These are phyloP conservation scores for Paraphaeosphaeria minitans DNA, from an alignment of 2,329 filamentous ascomycete genomes.

Conservation along the genomic window DNA sequence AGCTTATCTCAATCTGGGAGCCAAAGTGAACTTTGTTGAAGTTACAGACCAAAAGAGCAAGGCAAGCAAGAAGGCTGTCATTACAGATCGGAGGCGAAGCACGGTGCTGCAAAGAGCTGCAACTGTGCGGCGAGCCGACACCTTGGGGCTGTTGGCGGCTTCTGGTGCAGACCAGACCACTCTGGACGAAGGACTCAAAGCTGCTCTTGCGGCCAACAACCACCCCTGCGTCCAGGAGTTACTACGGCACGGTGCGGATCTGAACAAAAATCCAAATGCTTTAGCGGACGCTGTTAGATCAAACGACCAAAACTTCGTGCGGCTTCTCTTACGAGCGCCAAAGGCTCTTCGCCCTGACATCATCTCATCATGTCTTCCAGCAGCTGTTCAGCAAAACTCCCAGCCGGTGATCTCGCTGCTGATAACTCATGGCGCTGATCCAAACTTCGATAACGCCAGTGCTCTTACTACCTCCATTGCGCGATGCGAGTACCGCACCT, in stretches of 20 bases:
- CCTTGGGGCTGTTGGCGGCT: conserved; percentile 38
- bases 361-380: conserved; percentile 39
- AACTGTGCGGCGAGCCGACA: conserved; percentile 35
- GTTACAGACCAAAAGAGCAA: conserved; percentile 28
- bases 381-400: conserved; percentile 40
- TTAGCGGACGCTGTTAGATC: conserved; percentile 39
- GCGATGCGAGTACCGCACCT: conserved; percentile 32
- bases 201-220: conserved; percentile 39
- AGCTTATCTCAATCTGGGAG: conserved; percentile 40
- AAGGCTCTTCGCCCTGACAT: conserved; percentile 38
- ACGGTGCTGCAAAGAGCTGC: conserved; percentile 44
- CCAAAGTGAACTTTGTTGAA: conserved; percentile 41
- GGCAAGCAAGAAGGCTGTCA: conserved; percentile 25
- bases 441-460: conserved; percentile 41
- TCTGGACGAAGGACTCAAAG: conserved; percentile 40
- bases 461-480: conserved; percentile 41
- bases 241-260: conserved; percentile 42
- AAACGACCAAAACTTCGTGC: conserved; percentile 37
- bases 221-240: conserved; percentile 40
- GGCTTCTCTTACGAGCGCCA: conserved; percentile 38
- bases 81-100: conserved; percentile 36
- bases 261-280: conserved; percentile 38
- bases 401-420: conserved; percentile 36
- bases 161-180: conserved; percentile 44
- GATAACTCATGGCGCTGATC: conserved; percentile 41